Conservation (phyloP, 208 protist genomes). For the Wallacemonas sp. region DNA sequence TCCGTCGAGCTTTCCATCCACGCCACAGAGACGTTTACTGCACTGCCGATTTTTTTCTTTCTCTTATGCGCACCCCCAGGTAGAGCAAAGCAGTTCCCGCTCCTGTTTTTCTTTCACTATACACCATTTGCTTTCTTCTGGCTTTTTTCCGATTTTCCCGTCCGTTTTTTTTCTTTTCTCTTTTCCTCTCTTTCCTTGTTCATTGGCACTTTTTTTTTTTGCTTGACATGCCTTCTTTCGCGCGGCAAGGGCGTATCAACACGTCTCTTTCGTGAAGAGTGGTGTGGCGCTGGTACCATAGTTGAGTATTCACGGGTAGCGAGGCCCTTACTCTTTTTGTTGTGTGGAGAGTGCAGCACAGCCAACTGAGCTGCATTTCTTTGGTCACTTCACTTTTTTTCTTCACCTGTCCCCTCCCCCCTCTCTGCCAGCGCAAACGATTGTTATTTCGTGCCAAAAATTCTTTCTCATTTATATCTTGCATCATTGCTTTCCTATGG, state of each 20-base stretch:
- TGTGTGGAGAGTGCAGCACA: background rate
- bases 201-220: conserved; percentile 15
- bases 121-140: conserved; percentile 9
- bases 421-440: background rate
- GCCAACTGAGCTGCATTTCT: background rate
- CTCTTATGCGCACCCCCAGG: background rate
- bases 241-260: too few species aligned
- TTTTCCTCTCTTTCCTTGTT: conserved; percentile 2
- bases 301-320: background rate
- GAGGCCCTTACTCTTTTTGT: background rate
- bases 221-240: too few species aligned
- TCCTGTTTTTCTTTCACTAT: conserved; percentile 4
- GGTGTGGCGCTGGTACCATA: background rate
- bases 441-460: background rate
- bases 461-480: conserved; percentile 9
- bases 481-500: background rate
- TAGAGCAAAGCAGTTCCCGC: background rate
- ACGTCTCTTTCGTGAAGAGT: background rate
- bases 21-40: too few species aligned
- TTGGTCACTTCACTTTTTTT: background rate
- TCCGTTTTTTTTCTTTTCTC: conserved; percentile 13
- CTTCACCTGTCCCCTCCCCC: background rate
- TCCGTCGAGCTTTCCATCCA: too few species aligned
- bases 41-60: too few species aligned
- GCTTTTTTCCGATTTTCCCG: conserved; percentile 6